A percentile compares a stretch with the other conserved stretches of the same genome.
Evolutionary conservation across 139 green algal species (phyloP).

Genomic region (Chlorella ohadii): DNA sequence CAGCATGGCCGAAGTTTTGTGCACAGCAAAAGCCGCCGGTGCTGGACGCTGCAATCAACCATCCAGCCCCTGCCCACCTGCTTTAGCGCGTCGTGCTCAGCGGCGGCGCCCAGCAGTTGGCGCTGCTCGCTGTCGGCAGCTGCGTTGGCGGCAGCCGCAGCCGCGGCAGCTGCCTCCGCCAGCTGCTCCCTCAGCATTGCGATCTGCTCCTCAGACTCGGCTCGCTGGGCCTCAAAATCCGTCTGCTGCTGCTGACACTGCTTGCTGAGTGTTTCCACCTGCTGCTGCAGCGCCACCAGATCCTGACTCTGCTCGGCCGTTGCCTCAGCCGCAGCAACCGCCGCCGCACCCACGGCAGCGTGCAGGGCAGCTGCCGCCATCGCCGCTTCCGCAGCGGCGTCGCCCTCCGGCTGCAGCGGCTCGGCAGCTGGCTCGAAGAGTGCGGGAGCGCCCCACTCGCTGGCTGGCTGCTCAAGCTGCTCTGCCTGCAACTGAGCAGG

Average conservation of each 20-base stretch:
- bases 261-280: not conserved
- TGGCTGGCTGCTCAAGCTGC: not conserved
- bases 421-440: not conserved
- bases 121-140: slow-evolving; percentile 2
- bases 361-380: no score
- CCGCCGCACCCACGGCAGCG: not conserved
- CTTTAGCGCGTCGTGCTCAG: slow-evolving; percentile 2
- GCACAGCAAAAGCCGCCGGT: no score
- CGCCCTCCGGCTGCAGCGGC: not conserved
- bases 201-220: slow-evolving; percentile 1
- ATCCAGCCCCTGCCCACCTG: no score
- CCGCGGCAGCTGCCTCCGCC: not conserved
- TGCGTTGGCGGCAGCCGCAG: not conserved
- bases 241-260: slow-evolving; percentile 18
- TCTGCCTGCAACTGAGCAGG: not conserved
- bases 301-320: not conserved
- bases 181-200: slow-evolving; percentile 14
- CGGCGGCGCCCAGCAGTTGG: slow-evolving; percentile 7
- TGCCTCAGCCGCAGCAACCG: not conserved
- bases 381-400: no score
- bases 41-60: no score
- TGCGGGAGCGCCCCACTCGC: not conserved
- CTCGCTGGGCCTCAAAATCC: not conserved
- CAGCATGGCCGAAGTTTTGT: no score
- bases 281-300: not conserved